Evolutionary conservation across 768 basidiomycete species (phyloP), one percentile per base, ranked within the genome.

Genomic region (Tulasnella sp.): DNA sequence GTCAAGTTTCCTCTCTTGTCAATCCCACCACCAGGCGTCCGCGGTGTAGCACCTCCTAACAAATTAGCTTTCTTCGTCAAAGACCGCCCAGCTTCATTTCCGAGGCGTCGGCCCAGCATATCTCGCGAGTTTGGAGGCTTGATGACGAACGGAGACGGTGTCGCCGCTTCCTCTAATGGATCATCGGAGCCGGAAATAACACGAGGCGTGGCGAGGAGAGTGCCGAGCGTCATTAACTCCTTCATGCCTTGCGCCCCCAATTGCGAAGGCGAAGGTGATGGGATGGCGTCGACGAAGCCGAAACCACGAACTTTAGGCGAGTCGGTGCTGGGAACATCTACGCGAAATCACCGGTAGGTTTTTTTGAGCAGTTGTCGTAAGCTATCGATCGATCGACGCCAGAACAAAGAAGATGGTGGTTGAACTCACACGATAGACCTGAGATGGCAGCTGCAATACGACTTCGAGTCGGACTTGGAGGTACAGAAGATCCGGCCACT

Each of bases 171-270:
- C 32, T 16, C 61, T 35, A 10, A 83, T 5, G 87, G 85, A 80
- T 92, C 89, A 46, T 90, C 88, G 13, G 87, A 85, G 81, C 88
- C 86, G 15, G 90, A 90, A 80, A 99, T 88, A 5, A 98, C 88
- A 75, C 97, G 91, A 3, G 98, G 98, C 11, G 98, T 99, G 20
- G 93, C 92, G 80, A 91, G 90, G 32, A 99, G 87, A 16, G 95
- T 96, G 1, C 98, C 98, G 95, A 95, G 96, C 16, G 98, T 99
- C 92, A 99, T 95, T 20, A 99, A 89, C 81, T 98, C 92, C 82
- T 95, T 95, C 74, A 99, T 88, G 0, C 94, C 93, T 5, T 87
- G 86, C 1, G 95, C 90, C 0, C 93, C 94, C 70, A 98, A 88
- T 81, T 93, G 87, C 6, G 90, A 88, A 0, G 95, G 91, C 9